Evolutionary conservation across 192 early-diverging fungal genomes (phyloP).

Genomic region (Backusella parvicylindrica): DNA sequence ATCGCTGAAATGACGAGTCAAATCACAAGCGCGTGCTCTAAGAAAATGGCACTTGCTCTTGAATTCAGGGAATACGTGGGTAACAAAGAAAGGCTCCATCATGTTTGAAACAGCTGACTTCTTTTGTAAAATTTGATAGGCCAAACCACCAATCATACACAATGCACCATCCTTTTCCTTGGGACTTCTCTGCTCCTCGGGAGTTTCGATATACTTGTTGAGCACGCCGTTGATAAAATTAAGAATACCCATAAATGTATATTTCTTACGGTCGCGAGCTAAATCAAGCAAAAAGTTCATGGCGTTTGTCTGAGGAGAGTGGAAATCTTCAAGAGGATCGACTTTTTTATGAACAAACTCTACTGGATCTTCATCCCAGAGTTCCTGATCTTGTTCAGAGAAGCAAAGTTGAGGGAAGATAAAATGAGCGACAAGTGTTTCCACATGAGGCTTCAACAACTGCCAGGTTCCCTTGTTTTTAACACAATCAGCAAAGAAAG

Average conservation of each 20-base stretch:
- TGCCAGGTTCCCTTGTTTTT: constrained; percentile 90
- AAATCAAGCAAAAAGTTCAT: constrained; percentile 76
- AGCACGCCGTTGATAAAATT: constrained; percentile 75
- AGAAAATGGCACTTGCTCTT: constrained; percentile 79
- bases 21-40: constrained; percentile 67
- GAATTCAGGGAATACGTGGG: constrained; percentile 90
- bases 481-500: constrained; percentile 81
- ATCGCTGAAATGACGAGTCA: constrained; percentile 47
- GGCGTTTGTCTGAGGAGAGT: constrained; percentile 68
- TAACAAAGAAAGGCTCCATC: constrained; percentile 84
- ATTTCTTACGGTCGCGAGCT: constrained; percentile 72
- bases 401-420: constrained; percentile 95
- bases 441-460: constrained; percentile 81
- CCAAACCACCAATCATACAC: constrained; percentile 78
- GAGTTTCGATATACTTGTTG: constrained; percentile 61
- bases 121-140: constrained; percentile 64
- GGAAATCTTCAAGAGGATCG: constrained; percentile 84
- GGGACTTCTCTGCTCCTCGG: constrained; percentile 66
- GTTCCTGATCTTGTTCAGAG: constrained; percentile 74
- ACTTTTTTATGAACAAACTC: constrained; percentile 86
- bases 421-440: constrained; percentile 79
- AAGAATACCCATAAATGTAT: constrained; percentile 79
- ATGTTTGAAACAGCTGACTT: constrained; percentile 68
- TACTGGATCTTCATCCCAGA: constrained; percentile 91
- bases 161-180: constrained; percentile 89